These are phyloP conservation scores for Saccharomycopsis capsularis DNA, from an alignment of 805 yeast genomes.

Conservation along the genomic window DNA sequence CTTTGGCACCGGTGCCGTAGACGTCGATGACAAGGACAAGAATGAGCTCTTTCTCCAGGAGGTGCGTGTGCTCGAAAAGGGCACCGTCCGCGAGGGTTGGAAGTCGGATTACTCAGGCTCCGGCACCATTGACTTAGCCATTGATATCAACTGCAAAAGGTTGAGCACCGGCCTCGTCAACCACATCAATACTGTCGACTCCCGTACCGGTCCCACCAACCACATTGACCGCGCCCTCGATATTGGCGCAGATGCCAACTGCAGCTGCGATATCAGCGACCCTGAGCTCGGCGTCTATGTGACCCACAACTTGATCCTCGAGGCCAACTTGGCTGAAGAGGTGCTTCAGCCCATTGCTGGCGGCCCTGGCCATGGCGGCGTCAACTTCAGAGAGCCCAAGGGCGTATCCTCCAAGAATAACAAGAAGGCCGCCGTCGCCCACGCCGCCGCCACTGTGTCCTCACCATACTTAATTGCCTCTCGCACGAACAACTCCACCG, in stretches of 20 bases:
- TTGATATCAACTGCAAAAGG: conserved; percentile 56
- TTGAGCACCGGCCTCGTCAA: conserved; percentile 47
- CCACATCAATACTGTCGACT: conserved; percentile 39
- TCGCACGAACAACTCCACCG: neutral
- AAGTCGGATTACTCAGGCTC: conserved; percentile 76
- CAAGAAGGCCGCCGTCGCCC: neutral
- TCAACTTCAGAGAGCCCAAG: neutral
- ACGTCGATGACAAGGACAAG: conserved; percentile 28
- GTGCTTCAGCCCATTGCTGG: conserved; percentile 34
- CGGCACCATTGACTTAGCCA: conserved; percentile 76
- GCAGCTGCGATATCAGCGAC: conserved; percentile 78
- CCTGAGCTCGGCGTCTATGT: conserved; percentile 73
- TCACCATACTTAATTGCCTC: too few species aligned
- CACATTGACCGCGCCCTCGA: conserved; percentile 15
- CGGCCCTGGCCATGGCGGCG: neutral
- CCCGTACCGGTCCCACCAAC: conserved; percentile 32
- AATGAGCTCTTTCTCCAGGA: conserved; percentile 61
- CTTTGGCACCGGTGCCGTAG: too few species aligned
- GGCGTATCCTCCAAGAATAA: too few species aligned
- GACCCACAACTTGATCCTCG: conserved; percentile 70
- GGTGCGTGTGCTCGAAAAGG: conserved; percentile 61
- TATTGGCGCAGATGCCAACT: conserved; percentile 35
- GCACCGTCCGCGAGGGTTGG: conserved; percentile 90
- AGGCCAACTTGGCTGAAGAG: conserved; percentile 94
- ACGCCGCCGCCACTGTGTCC: neutral